Conservation (phyloP, 192 early-diverging fungal genomes). For the Endogone sp. region DNA sequence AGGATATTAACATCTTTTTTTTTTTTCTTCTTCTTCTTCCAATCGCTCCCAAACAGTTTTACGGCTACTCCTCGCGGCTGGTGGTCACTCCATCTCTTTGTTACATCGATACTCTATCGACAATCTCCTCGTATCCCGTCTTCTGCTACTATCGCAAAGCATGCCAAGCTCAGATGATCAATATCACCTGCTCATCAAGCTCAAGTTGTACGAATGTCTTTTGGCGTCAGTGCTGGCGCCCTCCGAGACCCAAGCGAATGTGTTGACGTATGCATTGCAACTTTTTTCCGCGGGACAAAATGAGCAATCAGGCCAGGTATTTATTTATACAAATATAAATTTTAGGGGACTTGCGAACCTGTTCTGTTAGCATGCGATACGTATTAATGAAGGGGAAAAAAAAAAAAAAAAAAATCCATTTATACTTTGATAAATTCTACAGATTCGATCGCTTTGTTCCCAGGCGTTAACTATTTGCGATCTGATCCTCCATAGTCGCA, state of each 20-base stretch:
- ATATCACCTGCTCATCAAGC: slow-evolving; percentile 2
- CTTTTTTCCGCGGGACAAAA: slow-evolving; percentile 35
- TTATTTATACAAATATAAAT: no score
- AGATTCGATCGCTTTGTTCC: slow-evolving; percentile 27
- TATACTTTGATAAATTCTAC: background rate
- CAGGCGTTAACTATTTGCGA: slow-evolving; percentile 50
- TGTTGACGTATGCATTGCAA: slow-evolving; percentile 33
- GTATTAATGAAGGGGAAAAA: no score
- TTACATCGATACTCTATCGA: slow-evolving; percentile 21
- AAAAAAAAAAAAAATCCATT: no score
- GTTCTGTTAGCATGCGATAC: no score
- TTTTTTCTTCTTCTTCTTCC: background rate
- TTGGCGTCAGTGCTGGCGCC: slow-evolving; percentile 33
- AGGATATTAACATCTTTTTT: background rate
- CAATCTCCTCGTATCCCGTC: slow-evolving; percentile 18
- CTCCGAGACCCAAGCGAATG: slow-evolving; percentile 31
- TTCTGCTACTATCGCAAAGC: slow-evolving; percentile 14
- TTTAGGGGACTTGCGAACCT: no score
- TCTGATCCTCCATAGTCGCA: slow-evolving; percentile 43
- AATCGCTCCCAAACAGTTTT: slow-evolving; percentile 9
- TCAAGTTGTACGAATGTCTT: slow-evolving; percentile 33
- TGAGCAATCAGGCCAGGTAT: slow-evolving; percentile 26
- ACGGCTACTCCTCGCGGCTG: slow-evolving; percentile 11
- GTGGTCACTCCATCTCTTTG: slow-evolving; percentile 23
- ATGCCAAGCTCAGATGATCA: no score